Evolutionary conservation across 805 yeast species (phyloP).

Genomic region (Kodamaea laetipori): DNA sequence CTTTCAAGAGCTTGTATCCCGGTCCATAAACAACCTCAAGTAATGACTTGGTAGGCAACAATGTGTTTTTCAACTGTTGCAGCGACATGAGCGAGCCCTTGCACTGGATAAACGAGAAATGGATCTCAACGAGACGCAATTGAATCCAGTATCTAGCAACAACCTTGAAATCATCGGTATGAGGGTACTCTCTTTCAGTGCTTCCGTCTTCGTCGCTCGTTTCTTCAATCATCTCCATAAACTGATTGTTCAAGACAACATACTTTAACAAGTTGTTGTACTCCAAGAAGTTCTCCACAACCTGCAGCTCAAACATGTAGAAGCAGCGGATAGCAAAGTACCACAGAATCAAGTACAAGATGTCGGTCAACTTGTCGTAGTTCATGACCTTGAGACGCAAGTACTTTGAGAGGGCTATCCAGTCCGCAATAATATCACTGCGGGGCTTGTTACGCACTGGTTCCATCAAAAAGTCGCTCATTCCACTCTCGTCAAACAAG

Average conservation of each 20-base stretch:
- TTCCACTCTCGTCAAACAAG: slow-evolving; percentile 5
- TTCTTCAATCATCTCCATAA: slow-evolving; percentile 18
- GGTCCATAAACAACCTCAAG: slow-evolving; percentile 22
- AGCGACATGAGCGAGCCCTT: slow-evolving; percentile 29
- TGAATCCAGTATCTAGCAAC: slow-evolving; percentile 30
- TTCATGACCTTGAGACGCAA: slow-evolving; percentile 19
- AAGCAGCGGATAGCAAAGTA: slow-evolving; percentile 26
- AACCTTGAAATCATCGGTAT: slow-evolving; percentile 18
- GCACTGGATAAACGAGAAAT: slow-evolving; percentile 29
- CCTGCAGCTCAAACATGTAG: slow-evolving; percentile 20
- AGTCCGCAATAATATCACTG: slow-evolving; percentile 19
- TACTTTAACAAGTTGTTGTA: slow-evolving; percentile 27
- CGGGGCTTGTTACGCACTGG: slow-evolving; percentile 12
- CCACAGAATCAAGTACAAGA: slow-evolving; percentile 28
- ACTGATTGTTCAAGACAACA: slow-evolving; percentile 21
- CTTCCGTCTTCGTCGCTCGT: not conserved
- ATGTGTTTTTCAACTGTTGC: slow-evolving; percentile 25
- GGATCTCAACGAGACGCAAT: slow-evolving; percentile 30
- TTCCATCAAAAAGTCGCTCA: slow-evolving; percentile 13
- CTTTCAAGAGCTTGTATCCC: slow-evolving; percentile 11
- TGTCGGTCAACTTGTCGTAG: slow-evolving; percentile 26
- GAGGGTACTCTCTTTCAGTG: slow-evolving; percentile 10
- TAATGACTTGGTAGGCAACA: slow-evolving; percentile 26
- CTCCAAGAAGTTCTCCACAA: slow-evolving; percentile 30
- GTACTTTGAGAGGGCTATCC: slow-evolving; percentile 20